Evolutionary conservation across 2,329 filamentous ascomycete species (phyloP).

Genomic region (Colletotrichum navitas): DNA sequence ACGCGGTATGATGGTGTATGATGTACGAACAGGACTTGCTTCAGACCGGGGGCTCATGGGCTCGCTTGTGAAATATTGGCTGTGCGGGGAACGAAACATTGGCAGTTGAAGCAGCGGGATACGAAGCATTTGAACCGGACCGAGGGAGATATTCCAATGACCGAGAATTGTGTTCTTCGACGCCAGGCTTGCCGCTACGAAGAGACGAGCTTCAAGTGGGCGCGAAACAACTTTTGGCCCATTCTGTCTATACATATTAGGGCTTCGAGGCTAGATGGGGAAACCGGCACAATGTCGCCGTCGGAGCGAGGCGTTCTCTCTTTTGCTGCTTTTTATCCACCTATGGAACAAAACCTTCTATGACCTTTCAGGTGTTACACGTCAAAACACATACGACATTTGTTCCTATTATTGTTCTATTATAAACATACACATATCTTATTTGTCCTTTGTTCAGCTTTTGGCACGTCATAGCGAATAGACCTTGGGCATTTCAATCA

Average conservation of each 20-base stretch:
- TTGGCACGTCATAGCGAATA: background rate
- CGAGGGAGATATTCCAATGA: background rate
- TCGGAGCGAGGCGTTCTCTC: conserved; percentile 31
- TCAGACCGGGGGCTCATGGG: conserved; percentile 1
- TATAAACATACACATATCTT: background rate
- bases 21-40: conserved; percentile 39
- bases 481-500: background rate
- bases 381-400: background rate
- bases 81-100: background rate
- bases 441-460: background rate
- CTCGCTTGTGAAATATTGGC: background rate
- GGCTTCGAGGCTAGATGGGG: conserved; percentile 7
- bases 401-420: background rate
- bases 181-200: conserved; percentile 18
- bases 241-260: conserved; percentile 15
- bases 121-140: background rate
- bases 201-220: background rate
- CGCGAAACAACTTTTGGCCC: background rate
- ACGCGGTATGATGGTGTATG: conserved; percentile 35
- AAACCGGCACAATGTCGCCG: conserved; percentile 10
- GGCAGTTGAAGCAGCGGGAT: conserved; percentile 4
- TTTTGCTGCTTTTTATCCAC: conserved; percentile 2
- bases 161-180: background rate
- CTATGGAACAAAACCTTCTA: background rate
- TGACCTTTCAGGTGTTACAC: background rate